A percentile compares a stretch with the other conserved stretches of the same genome.
Evolutionary conservation across 352 stramenopile species (phyloP).

Genomic region (Globisporangium echinulatum): DNA sequence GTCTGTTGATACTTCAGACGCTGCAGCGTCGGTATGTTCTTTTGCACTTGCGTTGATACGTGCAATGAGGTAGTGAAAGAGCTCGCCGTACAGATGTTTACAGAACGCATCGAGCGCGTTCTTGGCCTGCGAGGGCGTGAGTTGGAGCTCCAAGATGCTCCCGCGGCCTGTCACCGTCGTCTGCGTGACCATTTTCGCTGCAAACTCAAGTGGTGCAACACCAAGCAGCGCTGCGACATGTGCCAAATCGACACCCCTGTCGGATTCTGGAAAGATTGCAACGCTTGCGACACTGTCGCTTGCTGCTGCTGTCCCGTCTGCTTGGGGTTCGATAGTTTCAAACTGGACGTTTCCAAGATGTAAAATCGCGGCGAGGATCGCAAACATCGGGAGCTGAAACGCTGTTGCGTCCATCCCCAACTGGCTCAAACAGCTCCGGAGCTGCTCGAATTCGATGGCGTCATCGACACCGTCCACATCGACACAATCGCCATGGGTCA

Average conservation of each 20-base stretch:
- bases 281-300: neutral
- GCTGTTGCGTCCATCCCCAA: constrained; percentile 53
- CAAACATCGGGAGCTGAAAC: constrained; percentile 70
- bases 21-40: constrained; percentile 31
- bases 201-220: constrained; percentile 50
- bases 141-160: constrained; percentile 68
- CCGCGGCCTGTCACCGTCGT: constrained; percentile 72
- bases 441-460: constrained; percentile 58
- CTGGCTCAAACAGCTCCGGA: constrained; percentile 55
- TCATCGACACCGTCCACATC: constrained; percentile 74
- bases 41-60: constrained; percentile 72
- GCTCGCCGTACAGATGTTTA: constrained; percentile 78
- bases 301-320: constrained; percentile 24
- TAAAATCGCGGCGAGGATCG: constrained; percentile 61
- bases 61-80: constrained; percentile 73
- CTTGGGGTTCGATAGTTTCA: constrained; percentile 15
- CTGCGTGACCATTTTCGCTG: constrained; percentile 78
- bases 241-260: constrained; percentile 43
- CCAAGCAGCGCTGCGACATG: constrained; percentile 55
- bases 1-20: constrained; percentile 1
- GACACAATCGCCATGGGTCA: constrained; percentile 68
- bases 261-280: constrained; percentile 46
- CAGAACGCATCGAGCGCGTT: constrained; percentile 81
- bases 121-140: constrained; percentile 67
- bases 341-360: constrained; percentile 72